Conservation (phyloP, 2,329 filamentous ascomycete species). For the Herpomyces periplanetae region DNA sequence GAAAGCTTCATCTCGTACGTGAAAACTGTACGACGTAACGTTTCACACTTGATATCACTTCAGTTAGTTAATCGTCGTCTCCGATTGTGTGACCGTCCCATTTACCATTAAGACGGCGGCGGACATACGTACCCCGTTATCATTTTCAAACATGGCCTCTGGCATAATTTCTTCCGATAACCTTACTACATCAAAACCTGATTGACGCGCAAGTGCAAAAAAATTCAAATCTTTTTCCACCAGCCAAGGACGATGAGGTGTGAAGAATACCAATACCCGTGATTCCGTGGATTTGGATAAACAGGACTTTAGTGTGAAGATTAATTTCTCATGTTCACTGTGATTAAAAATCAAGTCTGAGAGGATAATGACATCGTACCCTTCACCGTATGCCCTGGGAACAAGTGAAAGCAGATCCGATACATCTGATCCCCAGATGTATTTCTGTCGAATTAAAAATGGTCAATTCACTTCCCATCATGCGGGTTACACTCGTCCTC, state of each 20-base stretch:
- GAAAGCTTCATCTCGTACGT: no score
- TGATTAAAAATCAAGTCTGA: conserved; percentile 75
- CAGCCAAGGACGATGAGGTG: conserved; percentile 68
- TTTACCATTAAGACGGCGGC: conserved; percentile 1
- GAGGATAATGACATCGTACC: conserved; percentile 46
- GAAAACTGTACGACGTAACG: no score
- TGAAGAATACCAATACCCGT: conserved; percentile 58
- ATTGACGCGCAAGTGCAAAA: conserved; percentile 30
- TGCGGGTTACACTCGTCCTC: no score
- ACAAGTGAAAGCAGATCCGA: conserved; percentile 18
- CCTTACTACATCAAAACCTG: conserved; percentile 36
- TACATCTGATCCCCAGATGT: conserved; percentile 38
- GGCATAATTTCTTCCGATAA: conserved; percentile 47
- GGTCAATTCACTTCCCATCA: conserved; percentile 6
- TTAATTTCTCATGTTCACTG: conserved; percentile 38
- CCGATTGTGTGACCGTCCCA: no score
- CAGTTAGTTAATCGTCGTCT: no score
- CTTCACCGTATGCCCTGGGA: conserved; percentile 7
- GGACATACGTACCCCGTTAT: conserved; percentile 21
- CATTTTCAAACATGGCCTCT: conserved; percentile 52
- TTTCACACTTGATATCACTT: no score
- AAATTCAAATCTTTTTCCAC: conserved; percentile 47
- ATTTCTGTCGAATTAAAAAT: conserved; percentile 22
- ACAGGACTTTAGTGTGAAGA: conserved; percentile 26
- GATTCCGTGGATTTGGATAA: conserved; percentile 16